These are phyloP conservation scores for Murraya paniculata DNA, from an alignment of 345 rosid species.

Conservation along the genomic window DNA sequence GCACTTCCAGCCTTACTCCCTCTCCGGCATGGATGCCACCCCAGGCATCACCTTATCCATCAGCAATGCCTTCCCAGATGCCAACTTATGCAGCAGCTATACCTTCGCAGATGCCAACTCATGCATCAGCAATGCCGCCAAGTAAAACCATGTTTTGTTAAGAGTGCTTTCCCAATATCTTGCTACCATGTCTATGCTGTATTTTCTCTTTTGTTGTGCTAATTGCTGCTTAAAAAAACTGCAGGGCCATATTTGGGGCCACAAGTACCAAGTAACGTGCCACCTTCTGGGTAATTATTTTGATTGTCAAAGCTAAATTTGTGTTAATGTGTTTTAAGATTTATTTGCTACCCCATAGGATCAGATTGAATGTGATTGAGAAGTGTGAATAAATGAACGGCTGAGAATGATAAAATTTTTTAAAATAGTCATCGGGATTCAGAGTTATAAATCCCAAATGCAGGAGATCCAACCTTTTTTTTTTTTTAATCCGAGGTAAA, in stretches of 20 bases:
- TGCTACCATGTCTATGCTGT: not conserved
- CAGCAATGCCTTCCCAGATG: constrained; percentile 43
- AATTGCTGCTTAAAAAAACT: constrained; percentile 21
- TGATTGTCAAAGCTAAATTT: not conserved
- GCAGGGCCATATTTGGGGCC: constrained; percentile 60
- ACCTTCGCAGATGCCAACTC: constrained; percentile 33
- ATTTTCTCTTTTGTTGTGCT: constrained; percentile 10
- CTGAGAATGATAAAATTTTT: not conserved
- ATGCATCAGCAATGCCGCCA: constrained; percentile 49
- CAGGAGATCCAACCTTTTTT: not conserved
- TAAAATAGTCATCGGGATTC: not conserved
- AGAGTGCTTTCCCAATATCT: not conserved
- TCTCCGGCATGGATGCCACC: constrained; percentile 46
- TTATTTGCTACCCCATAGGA: not conserved
- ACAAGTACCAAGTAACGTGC: constrained; percentile 47
- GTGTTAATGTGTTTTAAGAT: not conserved
- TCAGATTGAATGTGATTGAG: not conserved
- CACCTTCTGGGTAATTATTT: constrained; percentile 51
- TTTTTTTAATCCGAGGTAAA: not conserved
- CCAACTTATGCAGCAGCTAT: constrained; percentile 34
- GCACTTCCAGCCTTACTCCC: constrained; percentile 40
- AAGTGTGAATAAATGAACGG: not conserved
- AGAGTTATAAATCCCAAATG: not conserved
- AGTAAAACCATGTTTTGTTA: constrained; percentile 34
- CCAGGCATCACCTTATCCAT: constrained; percentile 41